Evolutionary conservation across 2,329 filamentous ascomycete species (phyloP).

Genomic region (Fusarium cicatricum): DNA sequence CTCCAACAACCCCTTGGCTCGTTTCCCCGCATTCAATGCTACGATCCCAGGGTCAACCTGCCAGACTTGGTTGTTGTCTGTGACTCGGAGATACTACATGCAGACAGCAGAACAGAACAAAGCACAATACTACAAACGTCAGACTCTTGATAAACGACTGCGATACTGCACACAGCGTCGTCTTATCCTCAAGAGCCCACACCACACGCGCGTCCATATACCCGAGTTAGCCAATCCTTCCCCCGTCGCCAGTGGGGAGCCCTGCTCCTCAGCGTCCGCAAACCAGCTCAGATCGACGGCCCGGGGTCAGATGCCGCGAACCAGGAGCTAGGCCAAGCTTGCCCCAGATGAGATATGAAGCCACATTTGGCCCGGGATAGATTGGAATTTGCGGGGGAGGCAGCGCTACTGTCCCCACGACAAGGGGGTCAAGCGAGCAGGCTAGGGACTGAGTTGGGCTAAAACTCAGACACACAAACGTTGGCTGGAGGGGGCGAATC

Average conservation of each 20-base stretch:
- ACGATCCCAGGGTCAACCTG: neutral
- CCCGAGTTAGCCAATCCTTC: constrained; percentile 19
- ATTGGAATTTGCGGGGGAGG: constrained; percentile 31
- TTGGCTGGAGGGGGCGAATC: neutral
- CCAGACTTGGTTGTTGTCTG: too few species aligned
- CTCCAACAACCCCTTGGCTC: constrained; percentile 14
- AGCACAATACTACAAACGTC: neutral
- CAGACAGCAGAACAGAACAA: too few species aligned
- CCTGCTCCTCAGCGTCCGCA: constrained; percentile 1
- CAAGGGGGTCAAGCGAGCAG: constrained; percentile 7
- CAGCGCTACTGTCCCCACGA: neutral
- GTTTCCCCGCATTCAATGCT: constrained; percentile 22
- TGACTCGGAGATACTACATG: neutral
- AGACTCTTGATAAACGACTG: neutral
- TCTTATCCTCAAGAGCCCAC: constrained; percentile 15
- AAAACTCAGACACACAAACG: constrained; percentile 10
- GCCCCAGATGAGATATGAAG: neutral
- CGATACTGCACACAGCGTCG: constrained; percentile 9
- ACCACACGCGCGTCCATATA: constrained; percentile 13
- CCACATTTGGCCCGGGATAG: constrained; percentile 3
- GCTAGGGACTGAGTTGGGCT: constrained; percentile 6
- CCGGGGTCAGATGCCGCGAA: constrained; percentile 13
- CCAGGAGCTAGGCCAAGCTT: too few species aligned
- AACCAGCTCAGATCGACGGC: constrained; percentile 20
- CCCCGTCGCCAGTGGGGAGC: constrained; percentile 4